A percentile compares a stretch with the other conserved stretches of the same genome.
phyloP scores from a whole-genome alignment of 2,329 filamentous ascomycete species.

The Aspergillus clavatus region DNA sequence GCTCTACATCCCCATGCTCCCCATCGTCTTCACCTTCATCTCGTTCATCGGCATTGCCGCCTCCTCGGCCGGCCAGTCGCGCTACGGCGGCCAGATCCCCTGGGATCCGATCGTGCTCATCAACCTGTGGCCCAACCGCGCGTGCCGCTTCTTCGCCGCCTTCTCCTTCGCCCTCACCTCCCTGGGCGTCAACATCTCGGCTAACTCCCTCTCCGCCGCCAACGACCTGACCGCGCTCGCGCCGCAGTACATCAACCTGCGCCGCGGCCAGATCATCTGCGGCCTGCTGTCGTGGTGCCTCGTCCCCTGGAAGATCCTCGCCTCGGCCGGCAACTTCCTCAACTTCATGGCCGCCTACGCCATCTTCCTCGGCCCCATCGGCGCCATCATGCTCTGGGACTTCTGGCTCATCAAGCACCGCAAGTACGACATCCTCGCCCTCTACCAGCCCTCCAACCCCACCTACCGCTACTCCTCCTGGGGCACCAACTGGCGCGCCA shows the following conservation, averaged over 20 bases:
- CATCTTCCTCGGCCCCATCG: conserved; percentile 62
- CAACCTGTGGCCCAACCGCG: conserved; percentile 36
- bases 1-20: conserved; percentile 49
- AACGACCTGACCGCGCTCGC: conserved; percentile 55
- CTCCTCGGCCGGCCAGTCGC: conserved; percentile 38
- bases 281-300: conserved; percentile 56
- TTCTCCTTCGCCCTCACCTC: conserved; percentile 52
- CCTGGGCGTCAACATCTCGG: conserved; percentile 54
- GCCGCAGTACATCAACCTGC: conserved; percentile 53
- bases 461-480: conserved; percentile 49
- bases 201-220: conserved; percentile 46
- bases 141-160: conserved; percentile 48
- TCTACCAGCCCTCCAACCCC: conserved; percentile 46
- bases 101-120: conserved; percentile 44
- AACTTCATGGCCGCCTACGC: conserved; percentile 64
- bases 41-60: conserved; percentile 44
- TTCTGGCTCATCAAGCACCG: conserved; percentile 53
- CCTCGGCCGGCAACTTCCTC: conserved; percentile 54
- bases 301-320: conserved; percentile 63
- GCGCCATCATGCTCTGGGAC: conserved; percentile 56
- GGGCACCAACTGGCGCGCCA: conserved; percentile 57
- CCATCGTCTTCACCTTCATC: conserved; percentile 51
- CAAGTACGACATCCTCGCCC: conserved; percentile 48
- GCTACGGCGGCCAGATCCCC: conserved; percentile 33
- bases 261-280: conserved; percentile 52